Evolutionary conservation across 2,329 filamentous ascomycete species (phyloP).

Genomic region (Apiospora arundinis): DNA sequence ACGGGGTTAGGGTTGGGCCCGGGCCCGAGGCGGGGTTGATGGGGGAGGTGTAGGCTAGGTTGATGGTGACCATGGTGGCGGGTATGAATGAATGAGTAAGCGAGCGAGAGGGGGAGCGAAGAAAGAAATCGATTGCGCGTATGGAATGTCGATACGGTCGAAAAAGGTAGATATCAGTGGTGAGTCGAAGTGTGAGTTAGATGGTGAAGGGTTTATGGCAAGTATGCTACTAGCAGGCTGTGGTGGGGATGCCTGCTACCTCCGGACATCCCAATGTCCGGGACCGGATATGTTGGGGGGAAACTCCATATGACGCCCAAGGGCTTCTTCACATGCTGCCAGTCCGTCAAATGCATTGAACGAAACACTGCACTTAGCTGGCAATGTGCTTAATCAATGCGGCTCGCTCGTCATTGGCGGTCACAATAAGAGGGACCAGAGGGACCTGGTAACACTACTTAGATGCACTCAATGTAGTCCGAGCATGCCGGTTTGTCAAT

Average conservation of each 20-base stretch:
- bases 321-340: background rate
- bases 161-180: too few relatives aligned
- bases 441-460: too few relatives aligned
- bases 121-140: too few relatives aligned
- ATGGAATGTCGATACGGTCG: too few relatives aligned
- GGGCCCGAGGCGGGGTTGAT: constrained; percentile 44
- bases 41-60: constrained; percentile 43
- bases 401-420: too few relatives aligned
- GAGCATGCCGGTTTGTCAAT: too few relatives aligned
- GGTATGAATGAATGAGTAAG: background rate
- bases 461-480: too few relatives aligned
- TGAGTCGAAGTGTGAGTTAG: too few relatives aligned
- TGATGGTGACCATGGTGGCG: constrained; percentile 42
- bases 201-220: background rate
- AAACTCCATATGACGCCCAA: background rate
- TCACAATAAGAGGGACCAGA: too few relatives aligned
- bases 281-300: background rate
- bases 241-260: background rate
- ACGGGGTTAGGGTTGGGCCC: constrained; percentile 36
- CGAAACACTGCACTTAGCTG: background rate
- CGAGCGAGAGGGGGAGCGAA: too few relatives aligned
- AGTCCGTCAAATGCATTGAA: too few relatives aligned
- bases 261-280: background rate
- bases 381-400: too few relatives aligned
- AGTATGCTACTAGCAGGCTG: background rate